These are phyloP conservation scores for Epicoccum sorghinum DNA, from an alignment of 2,329 filamentous ascomycete genomes.

Conservation along the genomic window DNA sequence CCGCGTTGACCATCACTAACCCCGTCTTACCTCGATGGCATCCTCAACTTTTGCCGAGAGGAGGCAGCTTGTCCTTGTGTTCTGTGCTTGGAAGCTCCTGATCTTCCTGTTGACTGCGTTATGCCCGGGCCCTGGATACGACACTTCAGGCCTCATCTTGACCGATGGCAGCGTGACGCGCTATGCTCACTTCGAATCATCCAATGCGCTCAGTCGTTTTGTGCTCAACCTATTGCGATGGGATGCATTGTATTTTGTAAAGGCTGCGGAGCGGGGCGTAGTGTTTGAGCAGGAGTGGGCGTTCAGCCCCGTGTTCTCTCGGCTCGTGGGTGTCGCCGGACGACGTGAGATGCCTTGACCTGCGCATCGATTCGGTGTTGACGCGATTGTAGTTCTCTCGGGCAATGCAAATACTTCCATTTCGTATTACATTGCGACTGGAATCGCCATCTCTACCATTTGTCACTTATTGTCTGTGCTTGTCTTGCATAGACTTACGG, in stretches of 20 bases:
- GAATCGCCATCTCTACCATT: conserved; percentile 71
- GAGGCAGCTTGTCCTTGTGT: conserved; percentile 46
- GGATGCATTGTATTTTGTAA: conserved; percentile 80
- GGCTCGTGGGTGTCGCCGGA: conserved; percentile 50
- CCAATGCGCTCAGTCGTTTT: conserved; percentile 44
- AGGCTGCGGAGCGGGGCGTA: conserved; percentile 67
- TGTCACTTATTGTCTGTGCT: conserved; percentile 79
- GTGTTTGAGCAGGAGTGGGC: conserved; percentile 86
- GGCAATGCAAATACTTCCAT: conserved; percentile 17
- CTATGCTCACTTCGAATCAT: conserved; percentile 24
- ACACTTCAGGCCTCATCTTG: conserved; percentile 72
- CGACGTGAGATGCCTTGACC: conserved; percentile 45
- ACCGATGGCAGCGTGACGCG: conserved; percentile 41
- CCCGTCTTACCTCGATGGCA: conserved; percentile 2
- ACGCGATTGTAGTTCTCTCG: conserved; percentile 46
- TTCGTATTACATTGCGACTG: conserved; percentile 56
- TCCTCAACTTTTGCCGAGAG: neutral
- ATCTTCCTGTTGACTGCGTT: conserved; percentile 66
- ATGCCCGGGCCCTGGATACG: conserved; percentile 70
- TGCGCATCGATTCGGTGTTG: conserved; percentile 21
- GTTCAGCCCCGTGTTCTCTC: conserved; percentile 67
- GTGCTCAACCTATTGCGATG: conserved; percentile 71
- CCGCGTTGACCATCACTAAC: conserved; percentile 6
- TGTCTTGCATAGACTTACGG: conserved; percentile 70
- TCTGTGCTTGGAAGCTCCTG: conserved; percentile 69